Conservation (phyloP, 768 basidiomycete genomes). For the Rhodotorula taiwanensis region DNA sequence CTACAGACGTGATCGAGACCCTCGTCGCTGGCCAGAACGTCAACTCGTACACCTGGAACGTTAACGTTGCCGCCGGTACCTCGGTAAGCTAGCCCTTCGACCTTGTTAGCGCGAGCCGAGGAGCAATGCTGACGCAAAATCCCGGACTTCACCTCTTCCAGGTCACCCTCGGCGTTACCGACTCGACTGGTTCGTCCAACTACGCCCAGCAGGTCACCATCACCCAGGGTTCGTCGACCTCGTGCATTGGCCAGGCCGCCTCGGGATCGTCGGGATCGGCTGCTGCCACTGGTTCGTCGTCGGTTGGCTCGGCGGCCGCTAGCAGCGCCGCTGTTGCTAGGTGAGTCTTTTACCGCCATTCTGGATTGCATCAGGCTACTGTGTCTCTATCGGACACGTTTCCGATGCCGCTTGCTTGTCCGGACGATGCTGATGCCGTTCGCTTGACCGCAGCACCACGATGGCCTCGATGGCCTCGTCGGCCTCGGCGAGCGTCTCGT, state of each 20-base stretch:
- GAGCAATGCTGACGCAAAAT: no score
- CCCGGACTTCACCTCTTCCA: not conserved
- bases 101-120: no score
- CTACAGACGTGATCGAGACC: constrained; percentile 25
- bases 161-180: constrained; percentile 31
- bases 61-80: constrained; percentile 19
- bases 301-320: not conserved
- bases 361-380: no score
- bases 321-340: no score
- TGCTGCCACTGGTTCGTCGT: not conserved
- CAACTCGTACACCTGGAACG: constrained; percentile 31
- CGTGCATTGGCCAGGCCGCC: constrained; percentile 13
- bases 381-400: no score
- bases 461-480: not conserved
- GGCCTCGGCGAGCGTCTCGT: not conserved
- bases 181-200: constrained; percentile 6
- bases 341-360: not conserved
- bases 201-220: constrained; percentile 22
- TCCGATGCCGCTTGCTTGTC: no score
- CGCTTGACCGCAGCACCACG: no score
- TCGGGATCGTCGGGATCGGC: constrained; percentile 9
- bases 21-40: constrained; percentile 2
- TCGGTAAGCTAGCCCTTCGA: constrained; percentile 9
- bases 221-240: constrained; percentile 8
- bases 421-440: no score